phyloP scores from a whole-genome alignment of 495 filamentous ascomycete genomes.

The Halenospora varia region DNA sequence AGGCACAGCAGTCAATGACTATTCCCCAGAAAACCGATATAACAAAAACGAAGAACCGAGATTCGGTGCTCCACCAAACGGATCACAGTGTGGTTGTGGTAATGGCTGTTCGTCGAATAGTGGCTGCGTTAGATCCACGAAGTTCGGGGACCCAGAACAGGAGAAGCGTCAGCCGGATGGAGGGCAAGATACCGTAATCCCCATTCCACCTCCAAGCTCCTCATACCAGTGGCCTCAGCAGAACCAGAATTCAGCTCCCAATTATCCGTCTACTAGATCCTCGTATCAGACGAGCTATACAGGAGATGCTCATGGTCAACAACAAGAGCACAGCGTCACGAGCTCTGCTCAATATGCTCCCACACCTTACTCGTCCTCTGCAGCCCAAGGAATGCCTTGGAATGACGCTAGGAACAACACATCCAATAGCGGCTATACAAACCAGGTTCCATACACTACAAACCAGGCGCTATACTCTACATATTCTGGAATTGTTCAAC shows the following conservation, averaged over 20 bases:
- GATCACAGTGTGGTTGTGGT: background rate
- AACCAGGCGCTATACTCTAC: background rate
- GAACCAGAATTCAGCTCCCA: background rate
- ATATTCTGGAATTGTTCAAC: background rate
- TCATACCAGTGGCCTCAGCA: background rate
- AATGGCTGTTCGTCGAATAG: background rate
- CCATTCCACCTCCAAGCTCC: background rate
- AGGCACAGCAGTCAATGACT: background rate
- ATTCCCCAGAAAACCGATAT: background rate
- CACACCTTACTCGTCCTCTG: background rate
- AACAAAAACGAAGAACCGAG: background rate
- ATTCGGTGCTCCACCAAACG: background rate
- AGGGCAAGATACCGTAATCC: background rate
- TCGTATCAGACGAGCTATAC: background rate
- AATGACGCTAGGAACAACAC: background rate
- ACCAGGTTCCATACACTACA: too few species aligned
- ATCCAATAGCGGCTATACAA: background rate
- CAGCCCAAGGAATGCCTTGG: background rate
- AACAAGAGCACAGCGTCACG: background rate
- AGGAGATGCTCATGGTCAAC: background rate
- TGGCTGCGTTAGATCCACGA: background rate
- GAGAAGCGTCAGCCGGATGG: background rate
- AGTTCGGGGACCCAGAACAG: background rate
- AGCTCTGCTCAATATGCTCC: background rate
- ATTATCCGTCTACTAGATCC: background rate